phyloP scores from a whole-genome alignment of 179 eudicot genomes.

The Sideroxylon spinosum region DNA sequence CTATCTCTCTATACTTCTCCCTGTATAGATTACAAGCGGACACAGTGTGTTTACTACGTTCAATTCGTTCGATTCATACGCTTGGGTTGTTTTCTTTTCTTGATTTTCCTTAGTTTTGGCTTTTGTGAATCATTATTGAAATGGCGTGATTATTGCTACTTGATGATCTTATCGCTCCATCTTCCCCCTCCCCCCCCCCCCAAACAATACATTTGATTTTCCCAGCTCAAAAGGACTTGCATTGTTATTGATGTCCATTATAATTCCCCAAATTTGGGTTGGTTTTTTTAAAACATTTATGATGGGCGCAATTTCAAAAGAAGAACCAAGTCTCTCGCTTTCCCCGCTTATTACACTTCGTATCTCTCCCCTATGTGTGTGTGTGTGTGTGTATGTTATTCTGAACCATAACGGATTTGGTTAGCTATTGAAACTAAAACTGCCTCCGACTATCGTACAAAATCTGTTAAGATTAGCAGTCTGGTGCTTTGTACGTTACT shows the following conservation, averaged over 20 bases:
- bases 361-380: background rate
- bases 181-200: no score
- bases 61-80: background rate
- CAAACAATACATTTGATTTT: background rate
- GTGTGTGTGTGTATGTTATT: background rate
- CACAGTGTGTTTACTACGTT: background rate
- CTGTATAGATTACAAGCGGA: background rate
- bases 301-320: no score
- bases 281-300: background rate
- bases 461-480: background rate
- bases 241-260: background rate
- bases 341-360: no score
- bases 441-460: background rate
- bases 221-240: background rate
- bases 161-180: background rate
- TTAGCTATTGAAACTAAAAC: background rate
- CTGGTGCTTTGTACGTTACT: background rate
- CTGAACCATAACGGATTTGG: background rate
- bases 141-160: background rate
- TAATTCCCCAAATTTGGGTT: background rate
- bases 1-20: conserved; percentile 13
- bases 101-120: background rate
- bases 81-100: background rate
- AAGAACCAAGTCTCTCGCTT: no score
- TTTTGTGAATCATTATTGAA: background rate